Conservation (phyloP, 805 yeast genomes). For the Ogataea neopini region DNA sequence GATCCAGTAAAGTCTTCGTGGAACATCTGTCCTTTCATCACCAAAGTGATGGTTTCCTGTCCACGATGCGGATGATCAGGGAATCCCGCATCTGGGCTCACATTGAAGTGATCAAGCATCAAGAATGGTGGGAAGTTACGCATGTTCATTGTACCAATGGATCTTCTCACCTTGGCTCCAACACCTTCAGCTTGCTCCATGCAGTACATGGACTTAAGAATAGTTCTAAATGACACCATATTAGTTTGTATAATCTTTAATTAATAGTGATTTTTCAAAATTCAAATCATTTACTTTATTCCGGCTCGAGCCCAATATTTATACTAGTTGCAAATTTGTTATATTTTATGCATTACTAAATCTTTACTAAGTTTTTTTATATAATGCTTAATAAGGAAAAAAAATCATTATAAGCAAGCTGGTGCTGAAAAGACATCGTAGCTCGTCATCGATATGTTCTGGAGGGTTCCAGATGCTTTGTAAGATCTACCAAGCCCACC, state of each 20-base stretch:
- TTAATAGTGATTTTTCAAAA: too few relatives aligned
- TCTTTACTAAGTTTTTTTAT: neutral
- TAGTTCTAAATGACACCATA: conserved; percentile 45
- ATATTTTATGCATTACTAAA: neutral
- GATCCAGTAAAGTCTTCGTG: conserved; percentile 89
- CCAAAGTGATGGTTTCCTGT: conserved; percentile 74
- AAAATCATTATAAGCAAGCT: neutral
- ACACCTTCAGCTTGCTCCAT: conserved; percentile 79
- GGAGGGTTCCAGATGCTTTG: too few relatives aligned
- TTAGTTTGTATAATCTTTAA: neutral
- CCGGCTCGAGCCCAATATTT: neutral
- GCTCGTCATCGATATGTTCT: neutral
- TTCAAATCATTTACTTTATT: too few relatives aligned
- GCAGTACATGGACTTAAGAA: conserved; percentile 55
- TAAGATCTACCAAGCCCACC: too few relatives aligned
- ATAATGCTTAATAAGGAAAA: conserved; percentile 4
- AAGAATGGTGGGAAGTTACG: conserved; percentile 81
- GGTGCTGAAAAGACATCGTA: neutral
- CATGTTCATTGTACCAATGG: conserved; percentile 67
- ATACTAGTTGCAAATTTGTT: neutral
- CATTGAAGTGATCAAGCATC: conserved; percentile 77
- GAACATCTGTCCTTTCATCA: conserved; percentile 65
- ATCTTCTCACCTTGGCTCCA: conserved; percentile 83
- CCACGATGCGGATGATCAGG: conserved; percentile 87
- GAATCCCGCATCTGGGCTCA: conserved; percentile 67